Percentiles rank a stretch among this genome's conserved stretches.
phyloP scores from a whole-genome alignment of 352 stramenopile genomes.

The Blastocystis sp. region DNA sequence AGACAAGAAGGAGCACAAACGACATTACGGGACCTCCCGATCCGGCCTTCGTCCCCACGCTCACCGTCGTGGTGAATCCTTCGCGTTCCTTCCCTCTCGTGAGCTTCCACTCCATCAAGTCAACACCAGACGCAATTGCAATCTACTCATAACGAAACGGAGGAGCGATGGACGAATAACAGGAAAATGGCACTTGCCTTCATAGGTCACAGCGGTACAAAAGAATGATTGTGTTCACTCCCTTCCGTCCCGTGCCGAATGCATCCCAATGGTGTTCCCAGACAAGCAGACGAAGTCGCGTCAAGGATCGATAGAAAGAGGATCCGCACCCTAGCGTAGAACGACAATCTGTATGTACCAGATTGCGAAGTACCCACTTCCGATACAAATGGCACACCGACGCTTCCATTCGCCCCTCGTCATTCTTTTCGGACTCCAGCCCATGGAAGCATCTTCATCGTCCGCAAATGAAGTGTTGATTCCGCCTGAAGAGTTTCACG shows the following conservation, averaged over 20 bases:
- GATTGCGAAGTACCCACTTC: too few relatives aligned
- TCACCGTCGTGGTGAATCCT: background rate
- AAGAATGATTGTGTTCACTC: too few relatives aligned
- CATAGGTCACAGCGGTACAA: too few relatives aligned
- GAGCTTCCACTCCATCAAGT: constrained; percentile 4
- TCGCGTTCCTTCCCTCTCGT: background rate
- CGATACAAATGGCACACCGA: too few relatives aligned
- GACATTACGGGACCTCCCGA: constrained; percentile 11
- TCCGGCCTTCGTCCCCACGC: background rate
- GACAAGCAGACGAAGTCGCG: too few relatives aligned
- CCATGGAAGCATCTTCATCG: background rate
- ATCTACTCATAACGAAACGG: background rate
- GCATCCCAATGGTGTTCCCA: too few relatives aligned
- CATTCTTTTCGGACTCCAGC: background rate
- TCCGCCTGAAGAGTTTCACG: background rate
- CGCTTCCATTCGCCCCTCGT: too few relatives aligned
- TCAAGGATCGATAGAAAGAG: too few relatives aligned
- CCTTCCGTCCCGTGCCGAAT: too few relatives aligned
- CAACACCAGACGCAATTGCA: background rate
- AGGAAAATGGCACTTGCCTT: background rate
- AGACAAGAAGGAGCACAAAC: background rate
- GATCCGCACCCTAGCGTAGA: too few relatives aligned
- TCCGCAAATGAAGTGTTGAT: background rate
- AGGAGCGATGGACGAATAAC: background rate
- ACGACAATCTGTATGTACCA: too few relatives aligned